phyloP scores from a whole-genome alignment of 169 alveolate species.

The Ichthyophthirius multifiliis region DNA sequence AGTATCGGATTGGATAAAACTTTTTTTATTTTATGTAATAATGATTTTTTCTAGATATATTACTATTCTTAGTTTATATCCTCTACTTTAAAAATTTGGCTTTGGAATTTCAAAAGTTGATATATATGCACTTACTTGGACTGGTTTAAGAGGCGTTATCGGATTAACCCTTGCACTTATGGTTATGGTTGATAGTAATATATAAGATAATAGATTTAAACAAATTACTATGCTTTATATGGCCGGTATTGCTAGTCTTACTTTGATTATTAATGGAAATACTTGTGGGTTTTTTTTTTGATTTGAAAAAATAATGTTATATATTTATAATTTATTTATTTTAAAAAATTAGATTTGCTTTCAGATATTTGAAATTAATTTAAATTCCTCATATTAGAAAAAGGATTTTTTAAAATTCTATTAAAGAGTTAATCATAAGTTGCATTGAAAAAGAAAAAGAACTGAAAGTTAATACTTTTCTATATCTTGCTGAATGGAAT shows the following conservation, averaged over 20 bases:
- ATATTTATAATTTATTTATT: not conserved
- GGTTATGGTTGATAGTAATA: slow-evolving; percentile 35
- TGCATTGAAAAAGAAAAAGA: slow-evolving; percentile 11
- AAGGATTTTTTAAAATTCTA: slow-evolving; percentile 18
- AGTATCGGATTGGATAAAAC: slow-evolving; percentile 33
- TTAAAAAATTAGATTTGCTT: not conserved
- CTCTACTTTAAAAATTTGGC: slow-evolving; percentile 46
- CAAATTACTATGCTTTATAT: slow-evolving; percentile 36
- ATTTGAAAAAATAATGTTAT: not conserved
- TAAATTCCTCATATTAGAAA: slow-evolving; percentile 32
- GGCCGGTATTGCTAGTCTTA: slow-evolving; percentile 51
- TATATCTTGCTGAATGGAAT: slow-evolving; percentile 38
- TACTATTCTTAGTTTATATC: slow-evolving; percentile 25
- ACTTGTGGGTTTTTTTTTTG: slow-evolving; percentile 14
- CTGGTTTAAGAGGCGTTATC: slow-evolving; percentile 68
- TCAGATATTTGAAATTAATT: slow-evolving; percentile 22
- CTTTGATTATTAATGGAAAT: slow-evolving; percentile 43
- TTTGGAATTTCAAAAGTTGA: slow-evolving; percentile 44
- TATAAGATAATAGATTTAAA: slow-evolving; percentile 28
- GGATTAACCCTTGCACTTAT: slow-evolving; percentile 54
- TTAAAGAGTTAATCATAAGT: slow-evolving; percentile 11
- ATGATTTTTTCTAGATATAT: slow-evolving; percentile 33
- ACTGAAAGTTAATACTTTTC: slow-evolving; percentile 21
- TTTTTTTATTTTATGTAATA: slow-evolving; percentile 32
- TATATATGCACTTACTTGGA: slow-evolving; percentile 30